Evolutionary conservation across 768 basidiomycete genomes (phyloP), one percentile per base, ranked within the genome.

Genomic region (Macrolepiota dolichaula): DNA sequence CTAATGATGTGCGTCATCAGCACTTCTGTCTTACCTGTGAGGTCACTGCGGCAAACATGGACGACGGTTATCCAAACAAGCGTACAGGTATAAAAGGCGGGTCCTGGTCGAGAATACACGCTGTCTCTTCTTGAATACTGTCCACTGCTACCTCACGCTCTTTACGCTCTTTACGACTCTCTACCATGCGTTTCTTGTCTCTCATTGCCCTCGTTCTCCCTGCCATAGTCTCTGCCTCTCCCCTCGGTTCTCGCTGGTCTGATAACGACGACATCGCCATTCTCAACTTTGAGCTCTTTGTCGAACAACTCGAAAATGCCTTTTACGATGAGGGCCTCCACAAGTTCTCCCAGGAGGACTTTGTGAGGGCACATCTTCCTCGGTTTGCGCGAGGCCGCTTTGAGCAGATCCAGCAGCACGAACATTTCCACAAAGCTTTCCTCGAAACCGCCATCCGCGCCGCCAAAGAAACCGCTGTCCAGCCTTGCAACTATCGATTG

Each of bases 401-500:
- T 65, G 63, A 68, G 24, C 79, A 87, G 71, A 80, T 88, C 59
- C 69, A 72, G 32, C 66, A 71, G 27, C 84, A 86, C 66, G 82
- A 85, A 22, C 9, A 47, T 2, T 38, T 37, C 13, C 63, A 64
- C 37, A 53, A 58, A 15, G 66, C 66, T 2, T 74, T 71, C 49
- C 59, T 74, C 32, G 40, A 75, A 6, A 83, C 81, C 3, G 76
- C 76, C 29, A 71, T 81, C 7, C 79, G 80, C 0, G 73, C 72
- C 27, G 70, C 75, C 4, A 75, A 74, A 0, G 69, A 62, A 1
- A 62, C 67, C 32, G 79, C 82, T 9, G 75, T 81, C 12, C 58
- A 79, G 66, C 74, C 83, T 2, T 91, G 89, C 75, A 70, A 76
- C n/a, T 91, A 91, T 71, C 66, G 66, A 46, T 87, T 89, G 84